Base-by-base conservation (phyloP, 495 filamentous ascomycete genomes). In the Aspergillus sparsus region DNA sequence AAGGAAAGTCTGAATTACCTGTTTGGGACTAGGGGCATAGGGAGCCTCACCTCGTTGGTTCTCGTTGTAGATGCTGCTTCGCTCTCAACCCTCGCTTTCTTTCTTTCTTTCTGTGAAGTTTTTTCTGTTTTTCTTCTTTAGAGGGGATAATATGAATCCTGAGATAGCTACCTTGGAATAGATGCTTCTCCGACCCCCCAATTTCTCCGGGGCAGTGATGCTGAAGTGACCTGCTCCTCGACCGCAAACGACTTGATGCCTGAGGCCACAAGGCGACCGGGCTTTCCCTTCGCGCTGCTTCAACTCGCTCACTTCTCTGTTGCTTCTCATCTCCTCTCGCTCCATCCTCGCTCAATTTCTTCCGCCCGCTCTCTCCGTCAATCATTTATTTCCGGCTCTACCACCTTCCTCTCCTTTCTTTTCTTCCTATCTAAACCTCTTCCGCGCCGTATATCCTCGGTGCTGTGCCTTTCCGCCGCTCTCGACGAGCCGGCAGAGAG, bases 401-500 rank as follows among this genome's bases (percentile, higher is more conserved):
- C 51, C 35, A n/a, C 34, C 15, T 39, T 39, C 21, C 18, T 13
- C 27, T 67, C 53, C 62, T 65, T 56, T 49, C 57, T 51, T 45
- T 68, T 64, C 62, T 67, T 51, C 47, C 58, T 66, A 64, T 70
- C 54, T 62, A 51, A 56, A 54, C 59, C 44, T 60, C 58, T 65
- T 68, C 65, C 66, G 62, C 71, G 69, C 68, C 72, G 69, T 66
- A 27, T 27, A 64, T 66, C 65, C 66, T 71, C 70, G 69, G 71
- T 69, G 70, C 67, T 70, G 66, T 69, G 66, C 65, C 70, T 62
- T 72, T 63, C 73, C 72, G 71, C 73, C 68, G 70, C 71, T 68
- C 68, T 66, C 61, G 54, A 63, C 62, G 60, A 59, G 60, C 52
- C 67, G 64, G 62, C 60, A 65, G 67, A 63, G 53, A 51, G 58